Evolutionary conservation across 345 rosid genomes (phyloP).

Genomic region (Bruguiera gymnorhiza): DNA sequence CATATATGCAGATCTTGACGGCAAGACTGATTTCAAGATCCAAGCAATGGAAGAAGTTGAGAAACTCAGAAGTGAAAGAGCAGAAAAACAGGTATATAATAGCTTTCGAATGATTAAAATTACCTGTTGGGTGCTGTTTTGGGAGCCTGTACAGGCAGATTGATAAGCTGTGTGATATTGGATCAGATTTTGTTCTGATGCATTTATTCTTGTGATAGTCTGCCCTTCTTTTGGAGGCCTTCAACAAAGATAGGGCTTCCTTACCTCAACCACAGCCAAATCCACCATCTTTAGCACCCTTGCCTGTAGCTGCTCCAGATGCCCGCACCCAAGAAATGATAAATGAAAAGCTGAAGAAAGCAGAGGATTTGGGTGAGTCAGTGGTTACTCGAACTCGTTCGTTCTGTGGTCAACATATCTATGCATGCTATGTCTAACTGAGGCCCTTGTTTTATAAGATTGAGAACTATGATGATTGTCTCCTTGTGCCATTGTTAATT

Average conservation of each 20-base stretch:
- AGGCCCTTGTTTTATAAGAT: no score
- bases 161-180: background rate
- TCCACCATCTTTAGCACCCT: constrained; percentile 63
- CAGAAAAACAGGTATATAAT: constrained; percentile 76
- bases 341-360: constrained; percentile 95
- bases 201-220: constrained; percentile 48
- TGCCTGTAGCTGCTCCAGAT: constrained; percentile 72
- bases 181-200: background rate
- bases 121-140: background rate
- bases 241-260: constrained; percentile 94
- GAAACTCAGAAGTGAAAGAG: constrained; percentile 88
- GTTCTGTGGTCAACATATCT: background rate
- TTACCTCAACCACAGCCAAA: constrained; percentile 85
- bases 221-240: constrained; percentile 89
- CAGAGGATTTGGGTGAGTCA: constrained; percentile 89
- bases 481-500: no score
- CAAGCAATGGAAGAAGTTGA: constrained; percentile 87
- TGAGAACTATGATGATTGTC: no score
- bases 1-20: constrained; percentile 69
- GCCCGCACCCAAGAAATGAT: constrained; percentile 96
- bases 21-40: constrained; percentile 87
- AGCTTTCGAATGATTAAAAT: background rate
- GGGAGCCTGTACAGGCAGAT: no score
- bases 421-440: no score
- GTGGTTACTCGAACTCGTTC: background rate